phyloP scores from a whole-genome alignment of 176 grass and related monocot genomes.

The Zoysia japonica region DNA sequence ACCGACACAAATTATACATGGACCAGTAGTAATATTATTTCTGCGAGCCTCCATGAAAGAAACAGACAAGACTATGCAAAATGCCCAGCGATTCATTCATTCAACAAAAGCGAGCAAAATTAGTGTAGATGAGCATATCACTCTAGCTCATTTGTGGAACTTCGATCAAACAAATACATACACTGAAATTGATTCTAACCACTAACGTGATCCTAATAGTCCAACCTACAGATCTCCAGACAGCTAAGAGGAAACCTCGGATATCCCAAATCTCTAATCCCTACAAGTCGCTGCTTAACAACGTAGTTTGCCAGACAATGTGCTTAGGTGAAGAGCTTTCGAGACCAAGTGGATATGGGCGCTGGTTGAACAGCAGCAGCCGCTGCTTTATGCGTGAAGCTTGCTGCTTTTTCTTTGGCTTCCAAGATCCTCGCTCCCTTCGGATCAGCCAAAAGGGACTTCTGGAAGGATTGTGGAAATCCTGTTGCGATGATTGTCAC shows the following conservation, averaged over 20 bases:
- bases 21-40: no score
- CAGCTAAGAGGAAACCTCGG: not conserved
- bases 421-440: constrained; percentile 60
- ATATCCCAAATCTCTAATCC: not conserved
- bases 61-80: no score
- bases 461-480: constrained; percentile 91
- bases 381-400: constrained; percentile 23
- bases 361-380: constrained; percentile 26
- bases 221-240: constrained; percentile 14
- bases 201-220: not conserved
- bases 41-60: no score
- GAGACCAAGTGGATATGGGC: constrained; percentile 41
- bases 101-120: no score
- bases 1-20: no score
- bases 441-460: constrained; percentile 71
- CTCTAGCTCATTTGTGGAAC: not conserved
- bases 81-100: no score
- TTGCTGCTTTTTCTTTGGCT: constrained; percentile 54
- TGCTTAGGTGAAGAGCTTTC: constrained; percentile 77
- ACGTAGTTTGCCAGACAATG: not conserved
- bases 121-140: not conserved
- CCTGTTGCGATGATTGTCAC: constrained; percentile 97
- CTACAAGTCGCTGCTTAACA: not conserved
- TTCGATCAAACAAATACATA: constrained; percentile 29
- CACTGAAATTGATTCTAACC: constrained; percentile 19